Conservation (phyloP, 352 stramenopile species). For the Phytophthora pisi region DNA sequence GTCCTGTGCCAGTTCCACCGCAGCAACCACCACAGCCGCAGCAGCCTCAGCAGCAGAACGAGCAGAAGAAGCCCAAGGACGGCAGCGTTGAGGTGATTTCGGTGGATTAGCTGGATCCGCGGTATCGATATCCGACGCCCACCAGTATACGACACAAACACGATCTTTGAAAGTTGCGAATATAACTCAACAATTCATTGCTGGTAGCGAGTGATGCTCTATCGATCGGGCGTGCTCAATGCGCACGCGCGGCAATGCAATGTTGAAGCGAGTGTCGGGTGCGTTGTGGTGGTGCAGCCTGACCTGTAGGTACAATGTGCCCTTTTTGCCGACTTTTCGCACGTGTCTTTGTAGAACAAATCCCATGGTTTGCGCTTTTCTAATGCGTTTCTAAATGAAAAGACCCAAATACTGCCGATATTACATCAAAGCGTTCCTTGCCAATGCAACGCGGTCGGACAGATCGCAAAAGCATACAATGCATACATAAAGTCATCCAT, state of each 20-base stretch:
- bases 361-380: background rate
- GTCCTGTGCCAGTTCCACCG: conserved; percentile 1
- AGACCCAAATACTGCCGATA: background rate
- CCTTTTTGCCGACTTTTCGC: background rate
- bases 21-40: background rate
- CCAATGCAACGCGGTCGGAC: background rate
- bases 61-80: conserved; percentile 20
- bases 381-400: background rate
- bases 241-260: conserved; percentile 5
- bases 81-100: conserved; percentile 30
- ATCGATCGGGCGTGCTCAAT: background rate
- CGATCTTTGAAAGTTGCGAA: conserved; percentile 18
- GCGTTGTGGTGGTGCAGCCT: conserved; percentile 4
- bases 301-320: conserved; percentile 2
- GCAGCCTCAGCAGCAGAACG: conserved; percentile 1
- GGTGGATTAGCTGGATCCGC: conserved; percentile 34
- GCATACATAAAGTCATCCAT: too few relatives aligned
- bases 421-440: background rate
- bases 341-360: background rate
- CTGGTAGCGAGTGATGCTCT: too few relatives aligned
- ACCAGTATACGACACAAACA: conserved; percentile 1
- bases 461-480: too few relatives aligned
- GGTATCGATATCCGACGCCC: background rate
- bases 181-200: conserved; percentile 12
- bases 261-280: conserved; percentile 12